These are phyloP conservation scores for Gracilaria caudata DNA, from an alignment of 23 red algal species.

Conservation along the genomic window DNA sequence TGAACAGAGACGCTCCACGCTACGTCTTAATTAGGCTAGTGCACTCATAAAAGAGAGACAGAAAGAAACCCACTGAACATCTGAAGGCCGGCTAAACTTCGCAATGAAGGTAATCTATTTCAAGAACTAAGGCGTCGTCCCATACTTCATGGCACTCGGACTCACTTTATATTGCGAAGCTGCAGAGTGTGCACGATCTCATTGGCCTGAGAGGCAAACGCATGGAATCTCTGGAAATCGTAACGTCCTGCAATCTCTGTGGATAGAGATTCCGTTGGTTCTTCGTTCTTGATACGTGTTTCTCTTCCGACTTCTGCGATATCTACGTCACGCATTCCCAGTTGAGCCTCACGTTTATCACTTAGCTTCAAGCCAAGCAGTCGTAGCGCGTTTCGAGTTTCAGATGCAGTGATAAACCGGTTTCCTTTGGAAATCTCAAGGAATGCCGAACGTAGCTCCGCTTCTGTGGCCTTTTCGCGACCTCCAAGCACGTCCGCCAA, in stretches of 20 bases:
- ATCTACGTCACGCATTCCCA: conserved; percentile 87
- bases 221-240: conserved; percentile 76
- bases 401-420: conserved; percentile 58
- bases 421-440: conserved; percentile 70
- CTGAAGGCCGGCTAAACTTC: neutral
- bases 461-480: conserved; percentile 72
- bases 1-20: no score
- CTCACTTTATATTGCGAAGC: conserved; percentile 61
- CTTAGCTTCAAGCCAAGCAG: conserved; percentile 89
- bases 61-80: neutral
- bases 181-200: conserved; percentile 98
- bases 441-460: conserved; percentile 79
- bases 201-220: conserved; percentile 75
- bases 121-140: neutral
- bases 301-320: conserved; percentile 69
- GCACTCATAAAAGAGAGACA: neutral
- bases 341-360: conserved; percentile 84
- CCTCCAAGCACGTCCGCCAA: conserved; percentile 98
- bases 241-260: conserved; percentile 44
- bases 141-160: neutral
- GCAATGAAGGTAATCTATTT: neutral
- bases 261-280: conserved; percentile 41
- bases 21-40: no score
- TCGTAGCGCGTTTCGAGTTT: conserved; percentile 74
- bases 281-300: conserved; percentile 55